These are phyloP conservation scores for Elaeagnus macrophylla DNA, from an alignment of 306 rosid genomes.

Conservation along the genomic window DNA sequence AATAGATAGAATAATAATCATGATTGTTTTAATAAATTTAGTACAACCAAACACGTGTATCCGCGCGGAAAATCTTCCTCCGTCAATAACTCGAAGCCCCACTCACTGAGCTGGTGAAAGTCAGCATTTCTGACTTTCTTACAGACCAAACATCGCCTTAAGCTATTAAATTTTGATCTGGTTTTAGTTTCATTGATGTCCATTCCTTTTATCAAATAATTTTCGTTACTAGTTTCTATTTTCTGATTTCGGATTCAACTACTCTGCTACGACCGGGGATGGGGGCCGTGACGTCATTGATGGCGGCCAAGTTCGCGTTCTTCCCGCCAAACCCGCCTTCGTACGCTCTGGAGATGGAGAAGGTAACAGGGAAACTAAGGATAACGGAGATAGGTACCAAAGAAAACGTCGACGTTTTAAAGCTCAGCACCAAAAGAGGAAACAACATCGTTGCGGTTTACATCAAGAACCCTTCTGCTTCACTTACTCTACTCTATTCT, in stretches of 20 bases:
- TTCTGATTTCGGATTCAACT: no score
- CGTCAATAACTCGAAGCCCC: not conserved
- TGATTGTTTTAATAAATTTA: no score
- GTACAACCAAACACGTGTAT: no score
- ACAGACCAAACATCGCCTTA: not conserved
- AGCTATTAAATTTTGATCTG: not conserved
- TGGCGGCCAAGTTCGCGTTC: constrained; percentile 95
- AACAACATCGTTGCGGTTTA: constrained; percentile 61
- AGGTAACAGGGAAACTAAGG: constrained; percentile 36
- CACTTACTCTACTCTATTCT: constrained; percentile 62
- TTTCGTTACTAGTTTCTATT: no score
- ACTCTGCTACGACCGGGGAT: constrained; percentile 13
- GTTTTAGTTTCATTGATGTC: no score
- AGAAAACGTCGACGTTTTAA: constrained; percentile 82
- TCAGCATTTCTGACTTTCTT: not conserved
- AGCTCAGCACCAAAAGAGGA: constrained; percentile 68
- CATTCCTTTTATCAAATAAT: no score
- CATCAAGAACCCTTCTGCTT: constrained; percentile 58
- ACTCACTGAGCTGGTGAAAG: constrained; percentile 23
- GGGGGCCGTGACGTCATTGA: constrained; percentile 89
- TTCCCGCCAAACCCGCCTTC: constrained; percentile 92
- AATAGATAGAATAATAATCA: no score
- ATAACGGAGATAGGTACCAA: constrained; percentile 43
- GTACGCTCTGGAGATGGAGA: constrained; percentile 46
- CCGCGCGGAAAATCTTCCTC: no score